Conservation (phyloP, 305 asterid genomes). For the Solanum aculeatissimum region DNA sequence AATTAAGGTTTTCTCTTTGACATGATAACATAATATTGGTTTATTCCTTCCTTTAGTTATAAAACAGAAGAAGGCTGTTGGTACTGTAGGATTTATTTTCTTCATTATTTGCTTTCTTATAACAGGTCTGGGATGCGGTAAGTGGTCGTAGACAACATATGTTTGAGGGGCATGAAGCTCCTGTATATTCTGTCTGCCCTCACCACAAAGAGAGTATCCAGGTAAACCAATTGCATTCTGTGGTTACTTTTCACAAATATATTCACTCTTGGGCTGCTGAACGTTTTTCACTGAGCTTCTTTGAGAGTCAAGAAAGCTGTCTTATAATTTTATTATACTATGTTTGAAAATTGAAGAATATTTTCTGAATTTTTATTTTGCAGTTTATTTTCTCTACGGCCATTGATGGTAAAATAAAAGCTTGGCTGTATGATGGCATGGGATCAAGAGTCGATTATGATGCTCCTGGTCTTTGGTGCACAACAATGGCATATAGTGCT, state of each 20-base stretch:
- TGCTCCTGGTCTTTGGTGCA: slow-evolving; percentile 97
- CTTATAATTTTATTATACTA: background rate
- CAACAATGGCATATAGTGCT: slow-evolving; percentile 92
- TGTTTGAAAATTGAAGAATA: background rate
- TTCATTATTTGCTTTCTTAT: slow-evolving; percentile 1
- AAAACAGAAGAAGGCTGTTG: background rate
- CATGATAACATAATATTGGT: background rate
- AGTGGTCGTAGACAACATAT: slow-evolving; percentile 62
- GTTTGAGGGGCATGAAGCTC: slow-evolving; percentile 96
- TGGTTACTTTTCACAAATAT: background rate
- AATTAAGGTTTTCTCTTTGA: slow-evolving; percentile 47
- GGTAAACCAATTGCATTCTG: slow-evolving; percentile 22
- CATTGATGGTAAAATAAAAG: slow-evolving; percentile 87
- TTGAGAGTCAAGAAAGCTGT: background rate
- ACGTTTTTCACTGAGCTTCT: slow-evolving; percentile 1
- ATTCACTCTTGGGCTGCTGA: background rate
- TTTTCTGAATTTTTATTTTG: slow-evolving; percentile 20
- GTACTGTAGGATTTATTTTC: background rate
- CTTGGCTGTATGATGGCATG: slow-evolving; percentile 92
- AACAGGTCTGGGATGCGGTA: slow-evolving; percentile 90
- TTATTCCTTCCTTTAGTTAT: background rate
- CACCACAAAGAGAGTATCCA: slow-evolving; percentile 90
- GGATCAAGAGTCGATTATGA: slow-evolving; percentile 97
- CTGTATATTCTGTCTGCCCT: slow-evolving; percentile 94
- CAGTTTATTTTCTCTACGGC: slow-evolving; percentile 95